These are phyloP conservation scores for Sindora glabra DNA, from an alignment of 306 rosid genomes.

Conservation along the genomic window DNA sequence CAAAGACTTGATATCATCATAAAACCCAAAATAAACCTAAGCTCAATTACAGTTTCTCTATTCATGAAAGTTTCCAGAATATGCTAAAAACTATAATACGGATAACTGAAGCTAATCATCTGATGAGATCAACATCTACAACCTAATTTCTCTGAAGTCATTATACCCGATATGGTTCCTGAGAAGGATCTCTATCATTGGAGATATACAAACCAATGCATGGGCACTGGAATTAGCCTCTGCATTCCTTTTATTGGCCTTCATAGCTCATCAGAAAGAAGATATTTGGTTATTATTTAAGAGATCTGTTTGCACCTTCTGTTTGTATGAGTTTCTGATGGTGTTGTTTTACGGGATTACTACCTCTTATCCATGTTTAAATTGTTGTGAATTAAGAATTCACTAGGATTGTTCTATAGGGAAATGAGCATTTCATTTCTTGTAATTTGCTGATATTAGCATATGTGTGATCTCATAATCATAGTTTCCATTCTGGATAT, in stretches of 20 bases:
- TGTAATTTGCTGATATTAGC: background rate
- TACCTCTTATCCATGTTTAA: background rate
- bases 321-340: background rate
- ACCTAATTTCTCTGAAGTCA: background rate
- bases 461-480: background rate
- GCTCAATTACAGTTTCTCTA: background rate
- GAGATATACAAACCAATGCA: background rate
- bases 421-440: background rate
- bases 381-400: background rate
- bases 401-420: background rate
- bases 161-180: background rate
- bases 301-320: background rate
- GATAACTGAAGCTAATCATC: too few relatives aligned
- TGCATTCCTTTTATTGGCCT: background rate
- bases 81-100: too few relatives aligned
- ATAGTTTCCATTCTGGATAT: background rate
- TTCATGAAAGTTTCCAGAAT: too few relatives aligned
- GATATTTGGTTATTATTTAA: background rate
- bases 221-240: background rate
- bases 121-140: background rate
- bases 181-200: background rate
- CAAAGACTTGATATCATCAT: background rate
- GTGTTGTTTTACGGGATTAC: background rate
- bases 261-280: too few relatives aligned
- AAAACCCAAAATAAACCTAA: background rate